phyloP scores from a whole-genome alignment of 306 rosid genomes.

The Medicago lupulina region DNA sequence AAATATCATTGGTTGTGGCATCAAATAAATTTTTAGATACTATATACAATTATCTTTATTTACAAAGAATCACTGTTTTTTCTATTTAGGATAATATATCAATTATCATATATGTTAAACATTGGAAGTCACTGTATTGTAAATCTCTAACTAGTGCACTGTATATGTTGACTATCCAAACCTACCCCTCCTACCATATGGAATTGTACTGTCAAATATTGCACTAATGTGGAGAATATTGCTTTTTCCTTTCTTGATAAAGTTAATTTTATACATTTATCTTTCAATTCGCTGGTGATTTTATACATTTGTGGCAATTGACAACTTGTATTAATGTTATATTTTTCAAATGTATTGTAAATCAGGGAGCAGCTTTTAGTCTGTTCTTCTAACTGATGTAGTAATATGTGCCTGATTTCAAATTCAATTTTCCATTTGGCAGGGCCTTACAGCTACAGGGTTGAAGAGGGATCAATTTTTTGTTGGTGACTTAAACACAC shows the following conservation, averaged over 20 bases:
- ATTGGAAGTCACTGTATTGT: neutral
- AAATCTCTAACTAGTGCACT: constrained; percentile 8
- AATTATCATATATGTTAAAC: neutral
- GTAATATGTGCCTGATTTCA: constrained; percentile 35
- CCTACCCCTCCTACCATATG: constrained; percentile 1
- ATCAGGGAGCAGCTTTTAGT: constrained; percentile 7
- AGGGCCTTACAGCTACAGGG: constrained; percentile 90
- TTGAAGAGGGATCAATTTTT: constrained; percentile 83
- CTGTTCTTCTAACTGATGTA: constrained; percentile 23
- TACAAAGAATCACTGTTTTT: constrained; percentile 1
- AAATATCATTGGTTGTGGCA: neutral
- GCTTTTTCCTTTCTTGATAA: constrained; percentile 1
- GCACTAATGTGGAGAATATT: neutral
- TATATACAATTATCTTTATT: constrained; percentile 12
- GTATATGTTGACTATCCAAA: neutral
- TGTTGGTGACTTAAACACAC: constrained; percentile 78
- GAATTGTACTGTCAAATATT: neutral
- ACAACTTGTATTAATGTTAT: constrained; percentile 11
- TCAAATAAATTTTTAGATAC: constrained; percentile 7
- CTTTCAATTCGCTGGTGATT: constrained; percentile 24
- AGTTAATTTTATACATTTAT: constrained; percentile 8
- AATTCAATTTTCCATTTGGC: constrained; percentile 46
- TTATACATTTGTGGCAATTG: constrained; percentile 16
- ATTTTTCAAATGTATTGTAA: constrained; percentile 6
- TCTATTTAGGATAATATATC: constrained; percentile 1